phyloP scores from a whole-genome alignment of 441 rosid species.

The Populus hybrid region DNA sequence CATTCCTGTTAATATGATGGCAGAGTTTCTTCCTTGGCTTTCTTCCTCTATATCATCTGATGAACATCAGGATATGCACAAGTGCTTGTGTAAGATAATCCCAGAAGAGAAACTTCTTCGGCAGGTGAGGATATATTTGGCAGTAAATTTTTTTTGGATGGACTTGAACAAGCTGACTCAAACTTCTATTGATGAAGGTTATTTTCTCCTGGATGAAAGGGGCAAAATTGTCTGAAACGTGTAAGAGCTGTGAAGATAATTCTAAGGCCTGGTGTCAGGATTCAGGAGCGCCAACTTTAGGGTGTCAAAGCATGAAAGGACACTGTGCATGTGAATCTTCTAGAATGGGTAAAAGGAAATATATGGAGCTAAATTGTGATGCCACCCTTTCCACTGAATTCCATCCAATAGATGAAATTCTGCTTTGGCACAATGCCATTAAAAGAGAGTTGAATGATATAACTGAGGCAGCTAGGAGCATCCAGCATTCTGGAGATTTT shows the following conservation, averaged over 20 bases:
- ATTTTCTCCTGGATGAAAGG: slow-evolving; percentile 72
- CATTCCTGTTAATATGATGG: slow-evolving; percentile 90
- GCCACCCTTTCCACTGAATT: slow-evolving; percentile 27
- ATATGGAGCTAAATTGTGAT: slow-evolving; percentile 36
- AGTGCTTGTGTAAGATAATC: slow-evolving; percentile 71
- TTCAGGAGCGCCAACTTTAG: slow-evolving; percentile 22
- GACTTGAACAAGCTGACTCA: slow-evolving; percentile 21
- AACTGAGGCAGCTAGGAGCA: slow-evolving; percentile 56
- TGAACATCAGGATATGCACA: slow-evolving; percentile 68
- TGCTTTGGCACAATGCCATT: slow-evolving; percentile 82
- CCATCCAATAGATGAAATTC: slow-evolving; percentile 67
- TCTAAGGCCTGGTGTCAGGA: slow-evolving; percentile 22
- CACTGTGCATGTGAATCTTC: slow-evolving; percentile 44
- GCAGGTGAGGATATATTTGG: slow-evolving; percentile 48
- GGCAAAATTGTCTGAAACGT: slow-evolving; percentile 26
- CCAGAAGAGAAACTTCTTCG: slow-evolving; percentile 78
- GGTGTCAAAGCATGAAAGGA: slow-evolving; percentile 21
- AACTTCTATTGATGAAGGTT: slow-evolving; percentile 44
- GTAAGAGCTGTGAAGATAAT: slow-evolving; percentile 32
- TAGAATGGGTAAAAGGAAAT: slow-evolving; percentile 54
- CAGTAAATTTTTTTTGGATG: slow-evolving; percentile 1
- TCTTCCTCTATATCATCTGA: slow-evolving; percentile 74
- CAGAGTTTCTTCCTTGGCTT: slow-evolving; percentile 98
- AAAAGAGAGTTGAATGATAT: slow-evolving; percentile 59
- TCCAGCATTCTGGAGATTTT: slow-evolving; percentile 57